These are phyloP conservation scores for Acmispon strigosus DNA, from an alignment of 306 rosid genomes.

Conservation along the genomic window DNA sequence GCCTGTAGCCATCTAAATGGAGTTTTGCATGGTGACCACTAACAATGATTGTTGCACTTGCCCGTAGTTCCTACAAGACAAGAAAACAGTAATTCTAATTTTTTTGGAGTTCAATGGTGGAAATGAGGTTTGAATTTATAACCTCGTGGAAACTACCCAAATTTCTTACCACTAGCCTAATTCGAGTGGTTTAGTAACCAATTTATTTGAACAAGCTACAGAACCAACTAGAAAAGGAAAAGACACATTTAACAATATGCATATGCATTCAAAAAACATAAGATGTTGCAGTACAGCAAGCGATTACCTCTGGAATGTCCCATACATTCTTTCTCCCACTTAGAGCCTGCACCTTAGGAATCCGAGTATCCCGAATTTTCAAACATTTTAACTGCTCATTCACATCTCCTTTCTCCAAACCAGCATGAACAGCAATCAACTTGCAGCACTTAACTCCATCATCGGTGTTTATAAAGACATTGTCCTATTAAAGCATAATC, in stretches of 20 bases:
- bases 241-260: not conserved
- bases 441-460: conserved; percentile 53
- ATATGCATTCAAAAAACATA: not conserved
- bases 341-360: conserved; percentile 55
- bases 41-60: conserved; percentile 51
- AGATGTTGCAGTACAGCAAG: not conserved
- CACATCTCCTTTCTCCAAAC: conserved; percentile 69
- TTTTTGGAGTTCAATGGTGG: too few species aligned
- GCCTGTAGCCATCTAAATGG: conserved; percentile 59
- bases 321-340: conserved; percentile 71
- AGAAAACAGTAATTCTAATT: not conserved
- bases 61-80: conserved; percentile 48
- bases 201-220: not conserved
- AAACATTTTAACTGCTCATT: conserved; percentile 58
- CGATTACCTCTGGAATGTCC: conserved; percentile 73
- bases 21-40: conserved; percentile 94
- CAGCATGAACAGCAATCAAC: conserved; percentile 92
- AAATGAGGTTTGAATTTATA: too few species aligned
- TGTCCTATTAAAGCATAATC: conserved; percentile 46
- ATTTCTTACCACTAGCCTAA: too few species aligned
- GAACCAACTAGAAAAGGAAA: not conserved
- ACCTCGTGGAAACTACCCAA: too few species aligned
- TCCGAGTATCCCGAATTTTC: conserved; percentile 62
- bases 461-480: conserved; percentile 57
- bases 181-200: too few species aligned